Base-by-base conservation (phyloP, 345 rosid genomes). In the Heritiera littoralis region DNA sequence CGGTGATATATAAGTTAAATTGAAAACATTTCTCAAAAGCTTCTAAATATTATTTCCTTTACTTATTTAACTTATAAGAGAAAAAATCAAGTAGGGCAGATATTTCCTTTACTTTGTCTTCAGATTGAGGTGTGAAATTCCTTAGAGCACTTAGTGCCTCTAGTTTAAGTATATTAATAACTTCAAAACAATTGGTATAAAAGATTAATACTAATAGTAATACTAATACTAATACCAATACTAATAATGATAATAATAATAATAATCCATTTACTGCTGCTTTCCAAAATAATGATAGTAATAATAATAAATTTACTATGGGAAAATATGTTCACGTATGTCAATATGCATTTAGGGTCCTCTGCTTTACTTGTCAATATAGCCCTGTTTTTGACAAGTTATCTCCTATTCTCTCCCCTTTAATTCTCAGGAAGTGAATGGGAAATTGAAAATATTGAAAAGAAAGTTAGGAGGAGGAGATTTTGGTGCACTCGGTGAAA, bases 381-480 rank as follows among this genome's bases (percentile, higher is more conserved):
- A 58, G 54, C 63, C 38, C 23, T 35, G 3, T 72, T 52, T 38
- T 76, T 59, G 64, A 54, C 14, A 10, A 38, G 55, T 74, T n/a
- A 9, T n/a, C 61, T 66, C 70, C 77, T 72, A 73, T 68, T 63
- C 83, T 78, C 15, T 55, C 63, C 64, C 51, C 66, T 49, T 48
- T 48, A 63, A 51, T 32, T 76, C 46, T 20, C 89, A 96, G 99
- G 89, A 77, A 66, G 98, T 96, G 85, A 91, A 79, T 20, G 52
- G 84, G 73, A 89, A 88, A 82, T 76, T 96, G 88, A 84, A 84
- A 84, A 74, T 77, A 49, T 76, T 92, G 86, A 91, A 92, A 88
- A 86, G 86, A 82, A 90, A 85, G 77, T 85, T 96, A 78, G 89
- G 78, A 74, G 86, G 64, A 61, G 98, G 92, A 23, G 88, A 92